Evolutionary conservation across 768 basidiomycete genomes (phyloP), one percentile per base, ranked within the genome.

Genomic region (Galerina sulciceps): DNA sequence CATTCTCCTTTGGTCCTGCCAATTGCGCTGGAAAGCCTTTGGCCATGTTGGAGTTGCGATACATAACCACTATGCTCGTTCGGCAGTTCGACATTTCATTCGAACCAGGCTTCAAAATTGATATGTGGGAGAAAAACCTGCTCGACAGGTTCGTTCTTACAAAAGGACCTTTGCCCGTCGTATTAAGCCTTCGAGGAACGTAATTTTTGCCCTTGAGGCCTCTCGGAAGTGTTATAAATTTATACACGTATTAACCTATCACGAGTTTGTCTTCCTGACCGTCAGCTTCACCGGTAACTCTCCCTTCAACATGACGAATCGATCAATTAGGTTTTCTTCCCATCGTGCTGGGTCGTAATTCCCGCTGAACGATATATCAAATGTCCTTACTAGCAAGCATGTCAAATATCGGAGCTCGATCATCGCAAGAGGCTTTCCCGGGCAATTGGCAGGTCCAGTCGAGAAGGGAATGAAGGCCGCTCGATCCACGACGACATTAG

Each of bases 361-460:
- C 2, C 57, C 50, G 50, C 62, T 65, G 54, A 77, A 73, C 3
- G 63, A 44, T 51, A 76, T 65, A 13, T 71, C 68, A 58, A 76
- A 77, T 26, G 64, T 68, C 44, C 65, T 65, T 35, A 75, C 58
- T 26, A 77, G 59, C 34, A 66, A 53, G 43, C 67, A 69, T 10
- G 67, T 59, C 17, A 75, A 62, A 57, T 67, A 63, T 14, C 75
- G 68, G 65, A 79, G 67, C 55, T 78, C 76, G 45, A 73, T 59
- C 56, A 68, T 69, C 2, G 77, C 77, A 35, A 79, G 63, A 14
- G 67, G 66, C 48, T 66, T 79, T 13, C 83, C 84, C 14, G 76
- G 78, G 62, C 85, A 85, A 60, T 81, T 81, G 13, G 77, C 75
- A 5, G 83, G 82, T 0, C 85, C 84, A 46, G 71, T 67, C 26